Percentiles rank a stretch among this genome's conserved stretches.
These are phyloP conservation scores for Botrytis deweyae DNA, from an alignment of 2,329 filamentous ascomycete species.

Conservation along the genomic window DNA sequence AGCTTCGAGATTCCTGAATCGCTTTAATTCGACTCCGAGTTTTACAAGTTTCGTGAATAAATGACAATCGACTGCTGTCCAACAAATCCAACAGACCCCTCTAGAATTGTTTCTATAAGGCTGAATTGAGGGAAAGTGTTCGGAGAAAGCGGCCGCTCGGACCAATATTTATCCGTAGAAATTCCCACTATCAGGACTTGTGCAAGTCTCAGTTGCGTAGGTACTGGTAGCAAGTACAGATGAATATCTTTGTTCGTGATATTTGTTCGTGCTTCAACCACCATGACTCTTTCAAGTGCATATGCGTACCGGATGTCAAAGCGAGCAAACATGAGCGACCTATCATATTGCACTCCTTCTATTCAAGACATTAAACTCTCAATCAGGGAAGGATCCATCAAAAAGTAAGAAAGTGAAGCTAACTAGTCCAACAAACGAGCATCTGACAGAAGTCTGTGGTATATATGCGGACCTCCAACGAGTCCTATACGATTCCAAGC, in stretches of 20 bases:
- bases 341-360: background rate
- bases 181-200: background rate
- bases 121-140: background rate
- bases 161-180: background rate
- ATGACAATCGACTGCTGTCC: background rate
- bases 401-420: background rate
- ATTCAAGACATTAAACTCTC: background rate
- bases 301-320: background rate
- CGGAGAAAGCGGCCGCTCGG: background rate
- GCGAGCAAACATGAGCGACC: background rate
- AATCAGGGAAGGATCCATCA: background rate
- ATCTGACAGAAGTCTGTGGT: background rate
- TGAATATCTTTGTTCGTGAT: background rate
- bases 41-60: background rate
- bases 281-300: background rate
- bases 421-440: background rate
- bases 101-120: slow-evolving; percentile 4
- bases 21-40: background rate
- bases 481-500: background rate
- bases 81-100: background rate
- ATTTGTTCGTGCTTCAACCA: background rate
- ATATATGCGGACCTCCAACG: background rate
- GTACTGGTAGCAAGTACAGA: background rate
- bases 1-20: background rate
- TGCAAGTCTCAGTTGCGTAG: background rate